Base-by-base conservation (phyloP, 208 protist species). In the Spongospora subterranea region DNA sequence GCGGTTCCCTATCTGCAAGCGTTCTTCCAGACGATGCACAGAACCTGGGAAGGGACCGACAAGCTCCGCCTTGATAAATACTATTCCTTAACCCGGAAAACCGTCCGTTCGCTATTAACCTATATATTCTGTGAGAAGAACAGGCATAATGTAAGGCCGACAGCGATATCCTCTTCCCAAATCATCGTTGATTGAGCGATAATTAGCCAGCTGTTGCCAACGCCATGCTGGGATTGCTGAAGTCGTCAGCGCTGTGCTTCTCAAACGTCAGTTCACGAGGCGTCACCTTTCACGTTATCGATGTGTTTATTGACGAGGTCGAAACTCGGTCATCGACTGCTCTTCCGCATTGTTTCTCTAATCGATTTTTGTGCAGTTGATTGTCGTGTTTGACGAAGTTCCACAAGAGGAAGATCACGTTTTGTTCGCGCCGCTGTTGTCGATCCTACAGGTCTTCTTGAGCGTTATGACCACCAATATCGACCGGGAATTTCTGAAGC, bases 231-330 rank as follows among this genome's bases (percentile, higher is more conserved):
- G 50, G 24, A 29, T 6, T 60, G 6, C 50, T 60, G 50, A 60
- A 24, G 50, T 60, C 50, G 50, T 6, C 40, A 39, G 35, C 35
- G 6, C 35, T 82, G 17, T 6, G 6, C 17, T 40, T 40, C 17
- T 6, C 6, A 20, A 43, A 82, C 17, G n/a, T 20, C 6, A 35
- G 35, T 45, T 39, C 71, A 40, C 71, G 71, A 45, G 71, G 71
- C 13, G 13, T 82, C 71, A 35, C 71, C n/a, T 20, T 82, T 6
- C 71, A 82, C 71, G 71, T 82, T 43, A n/a, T n/a, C 35, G 71
- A 82, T 43, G n/a, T 82, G 17, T 43, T 82, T 43, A n/a, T 82
- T 6, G 71, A 82, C n/a, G 71, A 82, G 71, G 71, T 82, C 24
- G 6, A 24, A 82, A 13, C 6, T 43, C 71, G n/a, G n/a, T n/a